These are phyloP conservation scores for Cytospora piceae DNA, from an alignment of 2,329 filamentous ascomycete species.

Conservation along the genomic window DNA sequence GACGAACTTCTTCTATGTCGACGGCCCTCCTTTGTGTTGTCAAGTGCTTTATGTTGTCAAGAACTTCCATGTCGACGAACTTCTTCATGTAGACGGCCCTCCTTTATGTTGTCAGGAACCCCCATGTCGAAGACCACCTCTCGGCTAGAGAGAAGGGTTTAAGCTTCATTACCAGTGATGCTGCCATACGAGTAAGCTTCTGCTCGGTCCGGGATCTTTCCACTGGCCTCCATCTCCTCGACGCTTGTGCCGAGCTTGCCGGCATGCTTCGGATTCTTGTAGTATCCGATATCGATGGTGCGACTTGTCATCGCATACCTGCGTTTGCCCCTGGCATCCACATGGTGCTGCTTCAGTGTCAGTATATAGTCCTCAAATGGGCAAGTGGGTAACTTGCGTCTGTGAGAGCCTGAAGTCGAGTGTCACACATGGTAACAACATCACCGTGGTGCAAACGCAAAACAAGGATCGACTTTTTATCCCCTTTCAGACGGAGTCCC, in stretches of 20 bases:
- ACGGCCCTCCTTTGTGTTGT: too few species aligned
- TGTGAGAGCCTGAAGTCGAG: conserved; percentile 60
- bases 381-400: conserved; percentile 46
- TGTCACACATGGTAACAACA: conserved; percentile 60
- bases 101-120: too few species aligned
- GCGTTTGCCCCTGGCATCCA: conserved; percentile 7
- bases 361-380: conserved; percentile 23
- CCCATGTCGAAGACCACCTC: background rate
- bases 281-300: conserved; percentile 20
- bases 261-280: background rate
- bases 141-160: background rate
- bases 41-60: too few species aligned
- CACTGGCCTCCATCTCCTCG: conserved; percentile 1
- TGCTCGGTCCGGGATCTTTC: conserved; percentile 12
- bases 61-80: background rate
- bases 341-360: conserved; percentile 30
- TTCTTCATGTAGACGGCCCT: too few species aligned
- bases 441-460: conserved; percentile 63
- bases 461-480: conserved; percentile 40
- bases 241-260: conserved; percentile 4
- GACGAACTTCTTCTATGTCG: too few species aligned
- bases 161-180: conserved; percentile 1
- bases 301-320: conserved; percentile 26
- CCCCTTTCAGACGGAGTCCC: conserved; percentile 39
- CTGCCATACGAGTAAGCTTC: conserved; percentile 3